These are phyloP conservation scores for Achlya hypogyna DNA, from an alignment of 352 stramenopile genomes.

Conservation along the genomic window DNA sequence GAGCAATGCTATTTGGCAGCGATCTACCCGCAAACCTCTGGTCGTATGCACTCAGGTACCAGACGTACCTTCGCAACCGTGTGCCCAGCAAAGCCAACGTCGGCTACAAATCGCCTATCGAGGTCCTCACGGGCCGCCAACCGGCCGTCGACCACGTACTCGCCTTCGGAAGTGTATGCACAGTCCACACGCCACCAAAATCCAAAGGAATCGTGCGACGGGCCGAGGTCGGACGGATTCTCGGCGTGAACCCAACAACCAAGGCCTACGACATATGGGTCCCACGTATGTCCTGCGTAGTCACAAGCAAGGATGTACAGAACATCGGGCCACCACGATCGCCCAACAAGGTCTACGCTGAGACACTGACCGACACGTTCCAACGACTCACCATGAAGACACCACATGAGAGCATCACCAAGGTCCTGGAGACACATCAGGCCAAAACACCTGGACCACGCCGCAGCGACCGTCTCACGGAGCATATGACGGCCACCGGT, in stretches of 20 bases:
- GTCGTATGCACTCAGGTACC: too few relatives aligned
- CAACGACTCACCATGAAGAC: background rate
- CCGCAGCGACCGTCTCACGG: too few relatives aligned
- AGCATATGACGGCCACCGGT: too few relatives aligned
- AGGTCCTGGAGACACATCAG: background rate
- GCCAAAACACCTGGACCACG: too few relatives aligned
- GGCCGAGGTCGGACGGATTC: background rate
- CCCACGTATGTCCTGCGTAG: background rate
- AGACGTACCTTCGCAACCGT: background rate
- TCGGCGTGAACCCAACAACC: background rate
- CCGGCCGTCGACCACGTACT: background rate
- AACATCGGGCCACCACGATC: background rate
- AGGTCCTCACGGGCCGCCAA: background rate
- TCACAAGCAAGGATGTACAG: background rate
- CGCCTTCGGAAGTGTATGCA: background rate
- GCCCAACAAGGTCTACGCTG: too few relatives aligned
- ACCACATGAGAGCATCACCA: background rate
- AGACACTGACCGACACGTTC: too few relatives aligned
- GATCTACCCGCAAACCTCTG: background rate
- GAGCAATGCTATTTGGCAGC: background rate
- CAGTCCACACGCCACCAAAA: background rate
- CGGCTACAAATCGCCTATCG: background rate
- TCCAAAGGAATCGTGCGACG: background rate
- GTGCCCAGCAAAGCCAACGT: too few relatives aligned
- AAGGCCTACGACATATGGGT: constrained; percentile 2